phyloP scores from a whole-genome alignment of 129 eudicot species.

The Chrysanthemum seticuspe region DNA sequence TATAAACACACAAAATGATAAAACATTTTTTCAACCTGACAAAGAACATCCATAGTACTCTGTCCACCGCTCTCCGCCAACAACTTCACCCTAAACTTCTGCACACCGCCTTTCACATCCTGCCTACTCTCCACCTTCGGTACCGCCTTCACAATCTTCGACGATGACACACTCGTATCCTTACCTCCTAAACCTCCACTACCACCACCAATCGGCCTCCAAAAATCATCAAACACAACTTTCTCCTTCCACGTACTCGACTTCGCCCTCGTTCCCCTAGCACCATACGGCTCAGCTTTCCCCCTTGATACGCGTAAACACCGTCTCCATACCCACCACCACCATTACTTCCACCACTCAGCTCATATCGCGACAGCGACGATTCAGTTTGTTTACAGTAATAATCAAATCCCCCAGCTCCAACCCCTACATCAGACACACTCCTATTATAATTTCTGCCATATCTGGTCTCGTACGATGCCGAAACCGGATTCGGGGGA shows the following conservation, averaged over 20 bases:
- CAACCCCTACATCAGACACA: slow-evolving; percentile 42
- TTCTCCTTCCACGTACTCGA: slow-evolving; percentile 66
- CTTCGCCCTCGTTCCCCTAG: slow-evolving; percentile 71
- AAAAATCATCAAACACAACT: slow-evolving; percentile 80
- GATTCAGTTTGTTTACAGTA: slow-evolving; percentile 41
- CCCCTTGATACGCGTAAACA: slow-evolving; percentile 78
- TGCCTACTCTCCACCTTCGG: slow-evolving; percentile 64
- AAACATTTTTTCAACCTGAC: slow-evolving; percentile 50
- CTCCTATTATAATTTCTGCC: slow-evolving; percentile 38
- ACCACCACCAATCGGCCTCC: slow-evolving; percentile 58
- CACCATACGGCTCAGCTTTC: slow-evolving; percentile 84
- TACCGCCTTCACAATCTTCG: slow-evolving; percentile 83
- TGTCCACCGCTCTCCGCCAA: slow-evolving; percentile 82
- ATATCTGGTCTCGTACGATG: slow-evolving; percentile 21
- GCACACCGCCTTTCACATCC: slow-evolving; percentile 79
- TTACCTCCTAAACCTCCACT: slow-evolving; percentile 27
- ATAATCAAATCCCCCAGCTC: slow-evolving; percentile 35
- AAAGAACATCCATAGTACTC: slow-evolving; percentile 88
- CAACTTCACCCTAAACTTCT: slow-evolving; percentile 87
- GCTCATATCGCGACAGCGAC: slow-evolving; percentile 42
- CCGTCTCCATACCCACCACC: slow-evolving; percentile 59
- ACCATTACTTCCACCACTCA: slow-evolving; percentile 36
- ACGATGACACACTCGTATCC: slow-evolving; percentile 25
- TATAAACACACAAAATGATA: too few species aligned
- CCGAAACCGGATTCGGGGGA: slow-evolving; percentile 25